phyloP scores from a whole-genome alignment of 495 filamentous ascomycete species.

The Oidiodendron maius region DNA sequence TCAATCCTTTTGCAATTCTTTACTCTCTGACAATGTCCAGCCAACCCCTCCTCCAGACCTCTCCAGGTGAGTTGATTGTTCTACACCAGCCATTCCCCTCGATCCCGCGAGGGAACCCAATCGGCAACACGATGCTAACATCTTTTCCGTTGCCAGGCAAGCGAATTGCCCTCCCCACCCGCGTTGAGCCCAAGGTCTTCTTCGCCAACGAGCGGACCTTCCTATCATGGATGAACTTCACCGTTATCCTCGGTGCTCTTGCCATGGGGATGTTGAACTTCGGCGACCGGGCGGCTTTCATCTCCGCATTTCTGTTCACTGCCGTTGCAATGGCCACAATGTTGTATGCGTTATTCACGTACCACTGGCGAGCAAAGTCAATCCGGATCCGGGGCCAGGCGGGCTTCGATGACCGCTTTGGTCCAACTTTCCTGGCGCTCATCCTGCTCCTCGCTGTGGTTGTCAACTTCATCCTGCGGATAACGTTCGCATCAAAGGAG shows the following conservation, averaged over 20 bases:
- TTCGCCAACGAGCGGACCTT: slow-evolving; percentile 99
- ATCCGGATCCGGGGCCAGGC: slow-evolving; percentile 88
- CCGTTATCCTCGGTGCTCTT: slow-evolving; percentile 91
- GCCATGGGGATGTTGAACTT: slow-evolving; percentile 97
- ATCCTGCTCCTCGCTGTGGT: slow-evolving; percentile 79
- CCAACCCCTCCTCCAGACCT: slow-evolving; percentile 88
- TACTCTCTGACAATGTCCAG: slow-evolving; percentile 94
- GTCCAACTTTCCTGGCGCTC: slow-evolving; percentile 82
- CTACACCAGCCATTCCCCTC: no score
- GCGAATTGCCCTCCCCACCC: slow-evolving; percentile 94
- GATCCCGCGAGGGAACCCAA: no score
- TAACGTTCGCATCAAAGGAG: slow-evolving; percentile 27
- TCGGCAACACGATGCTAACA: slow-evolving; percentile 9
- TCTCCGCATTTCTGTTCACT: slow-evolving; percentile 89
- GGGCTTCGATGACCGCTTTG: slow-evolving; percentile 93
- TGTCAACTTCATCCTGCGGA: slow-evolving; percentile 88
- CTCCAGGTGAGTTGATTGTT: slow-evolving; percentile 64
- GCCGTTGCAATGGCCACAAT: slow-evolving; percentile 91
- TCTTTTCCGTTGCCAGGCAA: slow-evolving; percentile 57
- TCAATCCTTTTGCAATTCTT: no score
- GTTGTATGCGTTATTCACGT: slow-evolving; percentile 91
- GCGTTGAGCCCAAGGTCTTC: slow-evolving; percentile 99
- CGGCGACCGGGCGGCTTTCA: slow-evolving; percentile 85
- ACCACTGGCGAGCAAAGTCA: slow-evolving; percentile 93
- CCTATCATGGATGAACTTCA: slow-evolving; percentile 98